These are phyloP conservation scores for Peterozyma toletana DNA, from an alignment of 805 yeast genomes.

Conservation along the genomic window DNA sequence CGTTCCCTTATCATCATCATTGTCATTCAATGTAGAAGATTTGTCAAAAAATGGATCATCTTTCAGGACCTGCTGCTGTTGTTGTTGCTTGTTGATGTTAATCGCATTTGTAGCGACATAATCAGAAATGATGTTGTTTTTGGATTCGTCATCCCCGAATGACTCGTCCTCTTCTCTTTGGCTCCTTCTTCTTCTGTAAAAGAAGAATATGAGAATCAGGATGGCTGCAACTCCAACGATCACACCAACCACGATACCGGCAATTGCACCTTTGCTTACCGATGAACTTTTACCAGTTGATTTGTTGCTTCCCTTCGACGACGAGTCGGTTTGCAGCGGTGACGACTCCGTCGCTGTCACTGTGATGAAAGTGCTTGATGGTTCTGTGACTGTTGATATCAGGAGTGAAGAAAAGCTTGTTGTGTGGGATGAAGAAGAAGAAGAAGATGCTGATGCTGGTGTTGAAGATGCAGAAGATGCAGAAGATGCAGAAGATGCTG, in stretches of 20 bases:
- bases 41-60: slow-evolving; percentile 42
- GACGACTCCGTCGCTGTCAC: slow-evolving; percentile 10
- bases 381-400: slow-evolving; percentile 15
- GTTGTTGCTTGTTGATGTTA: slow-evolving; percentile 33
- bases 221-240: slow-evolving; percentile 20
- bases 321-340: slow-evolving; percentile 6
- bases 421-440: slow-evolving; percentile 11
- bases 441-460: slow-evolving; percentile 7
- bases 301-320: background rate
- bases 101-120: slow-evolving; percentile 51
- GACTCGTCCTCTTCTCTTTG: background rate
- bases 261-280: slow-evolving; percentile 6
- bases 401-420: slow-evolving; percentile 15
- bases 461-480: slow-evolving; percentile 9
- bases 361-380: slow-evolving; percentile 9
- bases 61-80: slow-evolving; percentile 6
- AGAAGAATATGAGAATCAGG: slow-evolving; percentile 12
- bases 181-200: slow-evolving; percentile 1
- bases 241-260: slow-evolving; percentile 20
- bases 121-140: slow-evolving; percentile 34
- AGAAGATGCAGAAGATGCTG: slow-evolving; percentile 21
- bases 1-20: slow-evolving; percentile 8
- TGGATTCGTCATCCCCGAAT: slow-evolving; percentile 19
- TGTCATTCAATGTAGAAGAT: slow-evolving; percentile 38
- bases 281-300: slow-evolving; percentile 10